Conservation (phyloP, 1,139 yeast species). For the Pneumocystis sp. region DNA sequence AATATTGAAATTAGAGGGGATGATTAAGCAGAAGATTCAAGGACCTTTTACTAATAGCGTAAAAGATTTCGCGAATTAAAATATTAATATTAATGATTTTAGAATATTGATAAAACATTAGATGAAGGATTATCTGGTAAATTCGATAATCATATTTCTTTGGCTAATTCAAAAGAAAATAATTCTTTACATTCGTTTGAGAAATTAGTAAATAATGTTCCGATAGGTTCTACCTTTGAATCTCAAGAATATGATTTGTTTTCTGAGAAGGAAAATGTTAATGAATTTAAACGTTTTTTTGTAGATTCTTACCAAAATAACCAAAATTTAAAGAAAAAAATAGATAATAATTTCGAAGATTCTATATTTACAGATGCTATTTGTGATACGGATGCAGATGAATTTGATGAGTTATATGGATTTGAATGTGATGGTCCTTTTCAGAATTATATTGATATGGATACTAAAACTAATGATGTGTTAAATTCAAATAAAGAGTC, state of each 20-base stretch:
- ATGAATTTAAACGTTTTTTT: neutral
- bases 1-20: neutral
- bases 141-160: neutral
- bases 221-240: neutral
- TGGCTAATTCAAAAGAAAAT: neutral
- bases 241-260: neutral
- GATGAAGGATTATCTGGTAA: neutral
- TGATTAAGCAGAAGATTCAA: neutral
- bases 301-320: neutral
- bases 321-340: neutral
- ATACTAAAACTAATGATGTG: neutral
- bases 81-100: neutral
- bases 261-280: neutral
- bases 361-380: neutral
- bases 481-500: neutral
- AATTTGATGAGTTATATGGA: neutral
- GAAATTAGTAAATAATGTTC: neutral
- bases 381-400: neutral
- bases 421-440: neutral
- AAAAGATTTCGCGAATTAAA: neutral
- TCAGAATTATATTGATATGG: neutral
- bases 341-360: neutral
- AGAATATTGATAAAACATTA: neutral
- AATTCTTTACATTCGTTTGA: neutral
- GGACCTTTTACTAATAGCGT: neutral